phyloP scores from a whole-genome alignment of 306 rosid species.

The Vachellia pachyceras region DNA sequence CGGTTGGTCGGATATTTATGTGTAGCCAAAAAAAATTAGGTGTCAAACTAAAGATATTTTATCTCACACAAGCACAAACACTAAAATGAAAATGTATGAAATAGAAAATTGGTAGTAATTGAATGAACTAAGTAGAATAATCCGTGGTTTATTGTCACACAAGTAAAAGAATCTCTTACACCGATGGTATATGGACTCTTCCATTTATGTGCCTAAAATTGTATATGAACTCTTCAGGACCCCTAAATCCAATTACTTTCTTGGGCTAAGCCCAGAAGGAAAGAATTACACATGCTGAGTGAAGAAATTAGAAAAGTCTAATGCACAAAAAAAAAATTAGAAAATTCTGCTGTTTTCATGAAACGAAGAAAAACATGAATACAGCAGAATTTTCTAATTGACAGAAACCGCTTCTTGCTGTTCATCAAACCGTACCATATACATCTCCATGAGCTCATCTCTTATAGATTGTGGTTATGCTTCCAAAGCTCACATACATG shows the following conservation, averaged over 20 bases:
- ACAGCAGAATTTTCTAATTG: background rate
- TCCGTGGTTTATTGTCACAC: too few species aligned
- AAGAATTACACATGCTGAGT: background rate
- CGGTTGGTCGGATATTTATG: too few species aligned
- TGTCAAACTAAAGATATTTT: background rate
- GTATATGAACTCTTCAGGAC: background rate
- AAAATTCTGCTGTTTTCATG: background rate
- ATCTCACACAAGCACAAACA: background rate
- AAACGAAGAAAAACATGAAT: background rate
- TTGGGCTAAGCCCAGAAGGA: background rate
- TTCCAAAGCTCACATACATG: slow-evolving; percentile 58
- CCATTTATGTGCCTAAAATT: background rate
- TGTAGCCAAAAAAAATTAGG: too few species aligned
- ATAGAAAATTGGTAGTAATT: too few species aligned
- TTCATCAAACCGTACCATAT: slow-evolving; percentile 52
- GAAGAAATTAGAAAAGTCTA: background rate
- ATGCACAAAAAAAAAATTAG: background rate
- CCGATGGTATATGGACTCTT: background rate
- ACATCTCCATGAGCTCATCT: slow-evolving; percentile 36
- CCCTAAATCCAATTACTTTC: background rate
- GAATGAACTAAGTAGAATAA: too few species aligned
- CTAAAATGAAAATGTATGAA: too few species aligned
- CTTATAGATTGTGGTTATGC: slow-evolving; percentile 17
- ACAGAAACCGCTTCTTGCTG: slow-evolving; percentile 41
- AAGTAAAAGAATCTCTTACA: too few species aligned